Percentiles rank a stretch among this genome's conserved stretches.
Evolutionary conservation across 495 filamentous ascomycete genomes (phyloP).

Genomic region (Darksidea phi): DNA sequence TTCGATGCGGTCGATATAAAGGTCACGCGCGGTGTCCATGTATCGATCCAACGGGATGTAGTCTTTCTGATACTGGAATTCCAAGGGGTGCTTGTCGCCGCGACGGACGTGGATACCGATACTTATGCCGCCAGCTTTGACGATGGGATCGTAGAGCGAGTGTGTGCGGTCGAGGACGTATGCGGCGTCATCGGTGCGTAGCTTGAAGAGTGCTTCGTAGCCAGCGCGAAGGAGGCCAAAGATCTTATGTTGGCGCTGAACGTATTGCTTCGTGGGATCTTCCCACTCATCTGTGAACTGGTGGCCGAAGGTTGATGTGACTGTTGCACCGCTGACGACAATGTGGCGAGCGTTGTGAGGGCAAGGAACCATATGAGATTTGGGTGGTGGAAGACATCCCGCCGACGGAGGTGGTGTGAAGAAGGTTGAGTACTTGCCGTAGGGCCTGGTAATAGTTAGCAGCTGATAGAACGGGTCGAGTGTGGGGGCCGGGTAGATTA

Average conservation of each 20-base stretch:
- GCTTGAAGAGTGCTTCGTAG: constrained; percentile 63
- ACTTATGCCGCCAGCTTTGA: constrained; percentile 46
- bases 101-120: constrained; percentile 70
- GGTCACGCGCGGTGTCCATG: constrained; percentile 47
- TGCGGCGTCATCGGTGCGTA: constrained; percentile 55
- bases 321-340: constrained; percentile 64
- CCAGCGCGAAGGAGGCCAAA: constrained; percentile 62
- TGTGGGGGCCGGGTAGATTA: not conserved
- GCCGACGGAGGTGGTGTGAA: constrained; percentile 61
- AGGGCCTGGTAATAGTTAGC: constrained; percentile 51
- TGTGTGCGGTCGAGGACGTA: constrained; percentile 55
- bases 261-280: constrained; percentile 48
- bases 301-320: constrained; percentile 55
- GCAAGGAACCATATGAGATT: constrained; percentile 65
- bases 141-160: constrained; percentile 47
- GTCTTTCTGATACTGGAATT: constrained; percentile 63
- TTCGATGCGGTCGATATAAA: constrained; percentile 35
- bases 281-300: constrained; percentile 54
- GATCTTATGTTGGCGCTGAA: constrained; percentile 52
- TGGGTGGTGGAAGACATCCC: constrained; percentile 59
- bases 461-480: not conserved
- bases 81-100: constrained; percentile 66
- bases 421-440: constrained; percentile 65
- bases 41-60: constrained; percentile 68
- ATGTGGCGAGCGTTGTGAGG: constrained; percentile 67